Percentiles rank a stretch among this genome's conserved stretches.
phyloP scores from a whole-genome alignment of 306 rosid genomes.

The Begonia loranthoides region DNA sequence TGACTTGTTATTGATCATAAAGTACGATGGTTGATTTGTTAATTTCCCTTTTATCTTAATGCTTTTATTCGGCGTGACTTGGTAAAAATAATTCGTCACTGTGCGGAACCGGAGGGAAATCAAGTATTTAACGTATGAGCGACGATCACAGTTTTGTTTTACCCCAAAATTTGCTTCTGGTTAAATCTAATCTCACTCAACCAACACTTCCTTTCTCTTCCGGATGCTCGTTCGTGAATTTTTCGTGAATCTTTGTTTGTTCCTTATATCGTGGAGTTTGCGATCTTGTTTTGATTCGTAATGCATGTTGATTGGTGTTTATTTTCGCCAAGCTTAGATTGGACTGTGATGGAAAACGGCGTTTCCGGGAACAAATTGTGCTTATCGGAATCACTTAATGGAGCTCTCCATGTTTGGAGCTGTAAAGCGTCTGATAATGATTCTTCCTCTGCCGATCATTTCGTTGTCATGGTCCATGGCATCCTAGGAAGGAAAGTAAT shows the following conservation, averaged over 20 bases:
- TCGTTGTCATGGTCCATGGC: slow-evolving; percentile 84
- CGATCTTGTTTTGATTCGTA: not conserved
- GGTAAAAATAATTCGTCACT: too few relatives aligned
- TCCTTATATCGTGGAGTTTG: not conserved
- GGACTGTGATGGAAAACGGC: not conserved
- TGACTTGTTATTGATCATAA: too few relatives aligned
- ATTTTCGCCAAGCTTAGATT: not conserved
- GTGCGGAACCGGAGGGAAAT: too few relatives aligned
- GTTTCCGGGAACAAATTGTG: slow-evolving; percentile 26
- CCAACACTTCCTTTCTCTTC: not conserved
- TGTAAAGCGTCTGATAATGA: slow-evolving; percentile 25
- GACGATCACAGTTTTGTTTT: too few relatives aligned
- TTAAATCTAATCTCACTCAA: not conserved
- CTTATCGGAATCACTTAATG: slow-evolving; percentile 38
- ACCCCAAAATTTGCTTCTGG: not conserved
- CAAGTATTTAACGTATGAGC: too few relatives aligned
- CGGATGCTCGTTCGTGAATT: not conserved
- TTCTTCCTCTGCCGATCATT: slow-evolving; percentile 74
- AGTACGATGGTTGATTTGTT: too few relatives aligned
- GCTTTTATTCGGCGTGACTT: too few relatives aligned
- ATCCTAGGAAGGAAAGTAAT: slow-evolving; percentile 51
- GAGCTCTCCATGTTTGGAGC: slow-evolving; percentile 63
- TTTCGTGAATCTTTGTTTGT: not conserved
- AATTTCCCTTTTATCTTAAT: too few relatives aligned
- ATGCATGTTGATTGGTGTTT: not conserved